Percentiles rank a stretch among this genome's conserved stretches.
These are phyloP conservation scores for Ramalina peruviana DNA, from an alignment of 495 filamentous ascomycete genomes.

Conservation along the genomic window DNA sequence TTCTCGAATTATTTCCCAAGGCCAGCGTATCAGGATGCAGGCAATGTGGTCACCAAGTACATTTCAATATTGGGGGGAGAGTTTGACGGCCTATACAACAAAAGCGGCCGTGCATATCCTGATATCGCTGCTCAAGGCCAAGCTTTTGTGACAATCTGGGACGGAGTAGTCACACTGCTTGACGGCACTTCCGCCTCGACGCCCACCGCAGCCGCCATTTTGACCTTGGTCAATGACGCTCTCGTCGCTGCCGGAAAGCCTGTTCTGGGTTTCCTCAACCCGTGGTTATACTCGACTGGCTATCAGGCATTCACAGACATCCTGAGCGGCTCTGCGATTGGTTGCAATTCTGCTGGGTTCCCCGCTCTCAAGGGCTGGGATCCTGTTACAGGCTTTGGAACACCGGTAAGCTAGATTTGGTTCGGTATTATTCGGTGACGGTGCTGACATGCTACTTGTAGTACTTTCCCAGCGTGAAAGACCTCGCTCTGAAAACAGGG, in stretches of 20 bases:
- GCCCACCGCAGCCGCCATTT: conserved; percentile 47
- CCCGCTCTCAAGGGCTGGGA: conserved; percentile 47
- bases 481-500: conserved; percentile 1
- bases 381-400: conserved; percentile 45
- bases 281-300: conserved; percentile 50
- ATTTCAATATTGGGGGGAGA: conserved; percentile 33
- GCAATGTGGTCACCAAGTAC: conserved; percentile 39
- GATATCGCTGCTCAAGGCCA: conserved; percentile 53
- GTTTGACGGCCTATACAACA: conserved; percentile 42
- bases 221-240: conserved; percentile 56
- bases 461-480: conserved; percentile 9
- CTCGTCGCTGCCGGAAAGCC: conserved; percentile 38
- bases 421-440: neutral
- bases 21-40: conserved; percentile 43
- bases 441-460: neutral
- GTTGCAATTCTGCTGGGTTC: conserved; percentile 40
- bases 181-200: conserved; percentile 55
- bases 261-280: conserved; percentile 60
- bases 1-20: conserved; percentile 53
- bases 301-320: conserved; percentile 49
- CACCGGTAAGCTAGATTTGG: conserved; percentile 25
- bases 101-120: conserved; percentile 53
- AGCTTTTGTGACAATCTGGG: conserved; percentile 39
- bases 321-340: conserved; percentile 39
- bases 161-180: conserved; percentile 33